These are phyloP conservation scores for Fusarium musae DNA, from an alignment of 2,329 filamentous ascomycete species.

Conservation along the genomic window DNA sequence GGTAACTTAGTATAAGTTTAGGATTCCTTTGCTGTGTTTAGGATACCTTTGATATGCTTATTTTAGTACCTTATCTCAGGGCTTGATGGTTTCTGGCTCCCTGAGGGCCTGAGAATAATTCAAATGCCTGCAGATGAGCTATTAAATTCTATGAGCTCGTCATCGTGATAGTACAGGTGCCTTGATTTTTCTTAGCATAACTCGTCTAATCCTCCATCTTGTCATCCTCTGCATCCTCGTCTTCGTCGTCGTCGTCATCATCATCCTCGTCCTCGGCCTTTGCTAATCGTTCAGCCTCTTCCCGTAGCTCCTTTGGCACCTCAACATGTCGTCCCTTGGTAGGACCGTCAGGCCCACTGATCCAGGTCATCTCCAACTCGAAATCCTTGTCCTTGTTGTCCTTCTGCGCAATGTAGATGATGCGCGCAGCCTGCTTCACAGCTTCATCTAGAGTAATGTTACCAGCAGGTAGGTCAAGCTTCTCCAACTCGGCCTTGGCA, in stretches of 20 bases:
- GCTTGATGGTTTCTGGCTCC: neutral
- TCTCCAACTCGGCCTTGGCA: constrained; percentile 98
- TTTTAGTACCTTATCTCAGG: neutral
- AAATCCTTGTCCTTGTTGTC: constrained; percentile 99
- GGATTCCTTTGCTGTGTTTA: neutral
- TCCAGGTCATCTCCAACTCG: constrained; percentile 99
- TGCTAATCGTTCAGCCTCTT: constrained; percentile 92
- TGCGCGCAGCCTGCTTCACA: constrained; percentile 94
- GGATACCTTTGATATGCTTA: neutral
- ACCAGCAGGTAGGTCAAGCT: constrained; percentile 85
- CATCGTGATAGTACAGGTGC: constrained; percentile 52
- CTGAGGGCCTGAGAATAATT: neutral
- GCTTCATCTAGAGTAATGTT: constrained; percentile 84
- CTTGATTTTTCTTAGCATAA: constrained; percentile 32
- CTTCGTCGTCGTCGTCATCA: constrained; percentile 75
- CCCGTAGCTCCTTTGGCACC: constrained; percentile 88
- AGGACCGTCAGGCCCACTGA: constrained; percentile 84
- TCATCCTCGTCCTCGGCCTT: constrained; percentile 93
- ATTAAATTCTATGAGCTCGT: constrained; percentile 51
- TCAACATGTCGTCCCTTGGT: constrained; percentile 94
- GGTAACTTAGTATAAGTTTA: neutral
- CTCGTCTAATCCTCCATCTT: constrained; percentile 85
- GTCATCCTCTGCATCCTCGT: constrained; percentile 71
- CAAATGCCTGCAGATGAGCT: constrained; percentile 44
- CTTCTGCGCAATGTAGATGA: constrained; percentile 97